Conservation (phyloP, 1,139 yeast species). For the Taphrina populina region DNA sequence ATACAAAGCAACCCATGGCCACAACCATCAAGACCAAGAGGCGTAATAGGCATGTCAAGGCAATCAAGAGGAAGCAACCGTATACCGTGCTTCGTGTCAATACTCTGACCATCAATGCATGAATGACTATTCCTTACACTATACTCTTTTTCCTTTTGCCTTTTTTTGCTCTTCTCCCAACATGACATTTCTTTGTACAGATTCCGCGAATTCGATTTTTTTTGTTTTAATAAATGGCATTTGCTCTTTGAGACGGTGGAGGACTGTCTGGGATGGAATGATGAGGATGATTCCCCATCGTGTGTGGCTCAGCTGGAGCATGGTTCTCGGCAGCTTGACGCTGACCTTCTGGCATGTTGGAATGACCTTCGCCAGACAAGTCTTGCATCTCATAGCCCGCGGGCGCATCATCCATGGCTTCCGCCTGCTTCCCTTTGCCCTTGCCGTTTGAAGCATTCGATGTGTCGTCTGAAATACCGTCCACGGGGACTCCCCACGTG, state of each 20-base stretch:
- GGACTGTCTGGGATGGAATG: constrained; percentile 3
- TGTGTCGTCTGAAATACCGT: constrained; percentile 19
- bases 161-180: too few relatives aligned
- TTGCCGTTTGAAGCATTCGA: constrained; percentile 6
- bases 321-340: constrained; percentile 16
- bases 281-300: background rate
- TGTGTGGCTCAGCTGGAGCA: background rate
- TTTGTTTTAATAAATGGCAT: constrained; percentile 8
- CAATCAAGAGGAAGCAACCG: constrained; percentile 72
- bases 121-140: too few relatives aligned
- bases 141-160: too few relatives aligned
- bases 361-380: constrained; percentile 10
- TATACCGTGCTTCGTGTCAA: constrained; percentile 78
- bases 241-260: constrained; percentile 10
- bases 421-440: constrained; percentile 25
- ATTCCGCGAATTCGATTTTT: too few relatives aligned
- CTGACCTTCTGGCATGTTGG: constrained; percentile 2
- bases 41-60: constrained; percentile 81
- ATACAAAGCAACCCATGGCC: constrained; percentile 77
- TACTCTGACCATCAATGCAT: too few relatives aligned
- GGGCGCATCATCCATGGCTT: constrained; percentile 17
- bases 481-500: constrained; percentile 52
- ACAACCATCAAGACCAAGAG: constrained; percentile 67
- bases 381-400: constrained; percentile 23
- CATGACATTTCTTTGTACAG: too few relatives aligned